Evolutionary conservation across 805 yeast species (phyloP).

Genomic region (Kockiozyma suomiensis): DNA sequence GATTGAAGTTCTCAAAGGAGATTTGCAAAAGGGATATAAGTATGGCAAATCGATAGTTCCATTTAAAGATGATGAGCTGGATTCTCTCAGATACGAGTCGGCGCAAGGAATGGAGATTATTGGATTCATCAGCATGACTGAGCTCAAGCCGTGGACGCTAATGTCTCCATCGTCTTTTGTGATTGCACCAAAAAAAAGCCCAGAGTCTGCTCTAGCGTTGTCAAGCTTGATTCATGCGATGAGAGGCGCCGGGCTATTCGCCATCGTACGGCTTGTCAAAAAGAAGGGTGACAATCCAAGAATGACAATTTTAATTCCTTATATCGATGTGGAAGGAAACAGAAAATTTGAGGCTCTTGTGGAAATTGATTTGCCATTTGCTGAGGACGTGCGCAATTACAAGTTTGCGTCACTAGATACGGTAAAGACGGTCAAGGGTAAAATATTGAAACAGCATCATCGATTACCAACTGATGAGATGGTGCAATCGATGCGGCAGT

Average conservation of each 20-base stretch:
- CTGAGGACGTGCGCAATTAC: slow-evolving; percentile 61
- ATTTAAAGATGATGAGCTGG: slow-evolving; percentile 53
- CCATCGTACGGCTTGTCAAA: slow-evolving; percentile 66
- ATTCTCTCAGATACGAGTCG: slow-evolving; percentile 50
- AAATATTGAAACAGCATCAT: slow-evolving; percentile 37
- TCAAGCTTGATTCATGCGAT: slow-evolving; percentile 57
- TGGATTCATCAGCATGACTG: slow-evolving; percentile 54
- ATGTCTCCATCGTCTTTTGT: slow-evolving; percentile 62
- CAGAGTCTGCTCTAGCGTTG: slow-evolving; percentile 49
- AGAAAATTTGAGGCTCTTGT: slow-evolving; percentile 35
- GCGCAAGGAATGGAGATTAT: slow-evolving; percentile 63
- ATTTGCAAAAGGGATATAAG: slow-evolving; percentile 61
- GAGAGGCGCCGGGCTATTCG: slow-evolving; percentile 51
- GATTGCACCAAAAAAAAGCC: slow-evolving; percentile 46
- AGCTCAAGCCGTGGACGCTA: slow-evolving; percentile 56
- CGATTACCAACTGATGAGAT: slow-evolving; percentile 47
- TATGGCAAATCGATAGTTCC: slow-evolving; percentile 65
- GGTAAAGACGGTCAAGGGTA: slow-evolving; percentile 44
- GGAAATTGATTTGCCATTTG: slow-evolving; percentile 66
- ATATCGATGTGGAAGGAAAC: slow-evolving; percentile 7
- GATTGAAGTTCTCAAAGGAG: slow-evolving; percentile 44
- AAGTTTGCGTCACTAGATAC: slow-evolving; percentile 54
- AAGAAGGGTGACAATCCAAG: slow-evolving; percentile 48
- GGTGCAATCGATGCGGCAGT: slow-evolving; percentile 48
- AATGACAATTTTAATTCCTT: slow-evolving; percentile 44